Percentiles rank a stretch among this genome's conserved stretches.
phyloP scores from a whole-genome alignment of 345 rosid genomes.

The Citrus reticulata region DNA sequence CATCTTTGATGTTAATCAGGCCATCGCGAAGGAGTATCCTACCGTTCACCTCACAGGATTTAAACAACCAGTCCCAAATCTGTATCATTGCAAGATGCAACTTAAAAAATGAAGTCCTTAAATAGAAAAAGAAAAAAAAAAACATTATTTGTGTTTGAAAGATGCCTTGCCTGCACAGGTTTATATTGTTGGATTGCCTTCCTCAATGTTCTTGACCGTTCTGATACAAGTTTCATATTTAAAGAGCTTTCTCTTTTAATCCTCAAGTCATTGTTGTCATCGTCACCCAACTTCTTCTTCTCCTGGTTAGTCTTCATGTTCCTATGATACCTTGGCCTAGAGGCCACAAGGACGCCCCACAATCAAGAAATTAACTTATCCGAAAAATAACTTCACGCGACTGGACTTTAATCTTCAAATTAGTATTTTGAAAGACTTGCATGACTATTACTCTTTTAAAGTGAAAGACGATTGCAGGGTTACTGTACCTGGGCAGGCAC shows the following conservation, averaged over 20 bases:
- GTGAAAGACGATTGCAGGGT: not conserved
- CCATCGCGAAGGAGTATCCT: slow-evolving; percentile 59
- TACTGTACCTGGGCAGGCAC: slow-evolving; percentile 63
- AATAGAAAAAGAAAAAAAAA: not conserved
- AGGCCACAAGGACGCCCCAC: slow-evolving; percentile 36
- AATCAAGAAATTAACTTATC: slow-evolving; percentile 1
- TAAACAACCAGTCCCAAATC: slow-evolving; percentile 95
- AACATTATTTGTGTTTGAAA: not conserved
- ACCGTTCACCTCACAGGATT: slow-evolving; percentile 78
- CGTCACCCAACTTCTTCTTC: slow-evolving; percentile 28
- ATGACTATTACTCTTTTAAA: not conserved
- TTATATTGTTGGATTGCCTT: slow-evolving; percentile 53
- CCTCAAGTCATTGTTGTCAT: slow-evolving; percentile 25
- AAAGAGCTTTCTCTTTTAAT: slow-evolving; percentile 43
- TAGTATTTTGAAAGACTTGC: not conserved
- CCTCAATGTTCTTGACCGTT: slow-evolving; percentile 55
- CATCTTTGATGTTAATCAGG: slow-evolving; percentile 54
- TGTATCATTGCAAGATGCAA: slow-evolving; percentile 16
- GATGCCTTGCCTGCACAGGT: slow-evolving; percentile 56
- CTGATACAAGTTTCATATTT: slow-evolving; percentile 40
- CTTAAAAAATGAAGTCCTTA: not conserved
- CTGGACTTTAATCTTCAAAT: not conserved
- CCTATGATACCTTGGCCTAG: slow-evolving; percentile 74
- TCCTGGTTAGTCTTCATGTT: slow-evolving; percentile 27
- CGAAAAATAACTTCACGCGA: not conserved